Evolutionary conservation across 2,329 filamentous ascomycete genomes (phyloP).

Genomic region (Verticillium nonalfalfae): DNA sequence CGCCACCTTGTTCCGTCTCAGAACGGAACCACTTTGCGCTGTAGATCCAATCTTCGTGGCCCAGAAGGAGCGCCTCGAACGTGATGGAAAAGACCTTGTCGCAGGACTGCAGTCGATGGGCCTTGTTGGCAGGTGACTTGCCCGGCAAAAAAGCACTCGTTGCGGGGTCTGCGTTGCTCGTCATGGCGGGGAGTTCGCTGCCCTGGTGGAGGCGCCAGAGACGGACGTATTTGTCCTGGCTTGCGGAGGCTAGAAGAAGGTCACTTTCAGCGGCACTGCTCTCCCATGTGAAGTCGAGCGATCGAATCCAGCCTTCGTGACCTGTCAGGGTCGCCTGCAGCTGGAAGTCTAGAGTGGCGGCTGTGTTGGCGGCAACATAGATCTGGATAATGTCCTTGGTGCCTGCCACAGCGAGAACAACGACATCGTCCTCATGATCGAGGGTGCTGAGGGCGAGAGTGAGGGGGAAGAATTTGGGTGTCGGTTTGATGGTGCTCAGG

Average conservation of each 20-base stretch:
- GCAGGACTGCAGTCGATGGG: constrained; percentile 63
- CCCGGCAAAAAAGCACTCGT: constrained; percentile 56
- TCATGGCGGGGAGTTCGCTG: constrained; percentile 52
- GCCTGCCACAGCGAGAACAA: constrained; percentile 77
- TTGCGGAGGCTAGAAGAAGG: constrained; percentile 81
- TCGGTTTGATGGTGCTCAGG: constrained; percentile 64
- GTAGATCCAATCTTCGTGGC: constrained; percentile 98
- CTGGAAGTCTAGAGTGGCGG: constrained; percentile 46
- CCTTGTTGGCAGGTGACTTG: constrained; percentile 81
- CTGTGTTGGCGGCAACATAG: constrained; percentile 48
- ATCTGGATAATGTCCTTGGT: constrained; percentile 80
- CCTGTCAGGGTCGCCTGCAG: constrained; percentile 74
- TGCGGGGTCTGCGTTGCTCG: constrained; percentile 48
- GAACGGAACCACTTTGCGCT: constrained; percentile 68
- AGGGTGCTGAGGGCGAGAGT: constrained; percentile 63
- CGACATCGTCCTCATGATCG: constrained; percentile 39
- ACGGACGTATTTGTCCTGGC: constrained; percentile 95
- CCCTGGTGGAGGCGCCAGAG: constrained; percentile 82
- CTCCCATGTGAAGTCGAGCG: constrained; percentile 71
- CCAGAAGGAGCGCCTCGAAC: constrained; percentile 88
- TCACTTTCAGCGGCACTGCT: constrained; percentile 50
- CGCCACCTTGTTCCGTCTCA: constrained; percentile 28
- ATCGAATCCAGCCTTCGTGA: constrained; percentile 93
- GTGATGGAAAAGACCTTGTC: constrained; percentile 69
- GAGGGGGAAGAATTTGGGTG: constrained; percentile 77